Conservation (phyloP, 768 basidiomycete genomes). For the Coprinellus micaceus region DNA sequence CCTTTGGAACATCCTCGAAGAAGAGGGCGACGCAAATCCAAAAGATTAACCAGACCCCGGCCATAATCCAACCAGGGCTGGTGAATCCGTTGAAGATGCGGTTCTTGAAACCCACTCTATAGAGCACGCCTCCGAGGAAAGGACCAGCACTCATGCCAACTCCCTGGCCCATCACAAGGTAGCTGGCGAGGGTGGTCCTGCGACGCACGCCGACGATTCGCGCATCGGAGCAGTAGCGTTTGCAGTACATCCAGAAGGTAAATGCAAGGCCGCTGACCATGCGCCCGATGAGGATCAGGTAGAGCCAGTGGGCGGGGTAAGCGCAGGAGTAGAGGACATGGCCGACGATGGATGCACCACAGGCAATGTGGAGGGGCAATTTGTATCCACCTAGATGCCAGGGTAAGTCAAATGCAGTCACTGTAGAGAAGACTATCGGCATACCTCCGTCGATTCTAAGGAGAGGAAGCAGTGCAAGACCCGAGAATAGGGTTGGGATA, state of each 20-base stretch:
- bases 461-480: constrained; percentile 53
- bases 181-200: constrained; percentile 58
- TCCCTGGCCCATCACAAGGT: constrained; percentile 61
- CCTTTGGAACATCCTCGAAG: constrained; percentile 38
- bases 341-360: constrained; percentile 49
- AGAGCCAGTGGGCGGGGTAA: constrained; percentile 55
- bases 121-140: constrained; percentile 59
- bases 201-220: constrained; percentile 63
- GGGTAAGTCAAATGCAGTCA: background rate
- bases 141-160: constrained; percentile 61
- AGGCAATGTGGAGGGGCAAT: constrained; percentile 51
- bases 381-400: constrained; percentile 46
- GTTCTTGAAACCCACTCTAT: constrained; percentile 55
- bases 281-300: constrained; percentile 70
- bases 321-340: constrained; percentile 61
- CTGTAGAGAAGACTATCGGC: background rate
- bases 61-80: constrained; percentile 66
- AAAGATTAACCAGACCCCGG: constrained; percentile 47
- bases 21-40: constrained; percentile 35
- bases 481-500: constrained; percentile 62
- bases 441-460: constrained; percentile 54
- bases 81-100: constrained; percentile 64
- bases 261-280: constrained; percentile 60
- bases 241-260: constrained; percentile 63
- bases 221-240: constrained; percentile 67